These are phyloP conservation scores for Mycocentrospora acerina DNA, from an alignment of 2,329 filamentous ascomycete species.

Conservation along the genomic window DNA sequence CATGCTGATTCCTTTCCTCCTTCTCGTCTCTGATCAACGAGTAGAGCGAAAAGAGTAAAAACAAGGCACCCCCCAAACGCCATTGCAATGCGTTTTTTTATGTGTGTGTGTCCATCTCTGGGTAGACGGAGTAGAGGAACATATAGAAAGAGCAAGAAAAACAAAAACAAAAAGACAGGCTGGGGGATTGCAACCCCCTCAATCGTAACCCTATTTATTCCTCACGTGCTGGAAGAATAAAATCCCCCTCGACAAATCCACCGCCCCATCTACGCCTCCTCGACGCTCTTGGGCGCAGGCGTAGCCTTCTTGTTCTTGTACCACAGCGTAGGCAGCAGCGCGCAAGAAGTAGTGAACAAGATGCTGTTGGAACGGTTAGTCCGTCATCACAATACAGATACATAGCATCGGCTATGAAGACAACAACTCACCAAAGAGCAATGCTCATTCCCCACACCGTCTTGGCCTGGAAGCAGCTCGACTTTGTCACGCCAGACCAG, in stretches of 20 bases:
- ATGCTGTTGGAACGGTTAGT: constrained; percentile 37
- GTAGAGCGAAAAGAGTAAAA: no score
- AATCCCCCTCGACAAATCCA: not conserved
- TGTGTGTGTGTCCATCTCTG: no score
- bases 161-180: no score
- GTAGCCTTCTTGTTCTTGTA: constrained; percentile 52
- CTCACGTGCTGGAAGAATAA: no score
- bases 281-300: constrained; percentile 37
- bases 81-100: no score
- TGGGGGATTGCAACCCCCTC: no score
- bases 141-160: no score
- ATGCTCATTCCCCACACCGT: constrained; percentile 85
- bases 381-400: not conserved
- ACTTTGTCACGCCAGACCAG: constrained; percentile 62
- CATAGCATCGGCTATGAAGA: not conserved
- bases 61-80: no score
- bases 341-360: constrained; percentile 48
- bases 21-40: no score
- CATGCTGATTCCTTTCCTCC: no score
- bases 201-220: no score
- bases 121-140: no score
- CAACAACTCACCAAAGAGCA: constrained; percentile 62
- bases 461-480: constrained; percentile 82
- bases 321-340: constrained; percentile 51
- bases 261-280: constrained; percentile 23